Evolutionary conservation across 768 basidiomycete genomes (phyloP).

Genomic region (Leccinum ochraceum): DNA sequence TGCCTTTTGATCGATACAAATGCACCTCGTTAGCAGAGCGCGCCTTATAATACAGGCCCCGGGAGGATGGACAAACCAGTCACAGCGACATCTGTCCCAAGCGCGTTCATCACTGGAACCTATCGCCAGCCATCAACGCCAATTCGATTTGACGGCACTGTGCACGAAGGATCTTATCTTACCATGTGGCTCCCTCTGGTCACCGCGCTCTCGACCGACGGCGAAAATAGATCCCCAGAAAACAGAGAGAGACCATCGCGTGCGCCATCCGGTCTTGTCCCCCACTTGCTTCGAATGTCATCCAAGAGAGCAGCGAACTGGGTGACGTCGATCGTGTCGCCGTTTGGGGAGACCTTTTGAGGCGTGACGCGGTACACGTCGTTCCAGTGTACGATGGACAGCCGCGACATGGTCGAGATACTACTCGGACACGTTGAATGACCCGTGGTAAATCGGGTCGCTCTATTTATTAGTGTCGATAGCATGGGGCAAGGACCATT

Average conservation of each 20-base stretch:
- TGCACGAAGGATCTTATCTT: constrained; percentile 14
- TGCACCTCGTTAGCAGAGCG: constrained; percentile 9
- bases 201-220: constrained; percentile 83
- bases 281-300: constrained; percentile 61
- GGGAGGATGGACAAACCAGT: constrained; percentile 55
- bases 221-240: constrained; percentile 88
- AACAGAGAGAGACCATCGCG: constrained; percentile 80
- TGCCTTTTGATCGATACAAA: constrained; percentile 48
- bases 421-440: neutral
- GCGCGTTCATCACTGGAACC: constrained; percentile 84
- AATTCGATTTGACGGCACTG: neutral
- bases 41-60: neutral
- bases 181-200: constrained; percentile 94
- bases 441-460: neutral
- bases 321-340: constrained; percentile 79
- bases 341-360: constrained; percentile 59
- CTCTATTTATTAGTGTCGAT: constrained; percentile 3
- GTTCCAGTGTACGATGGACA: constrained; percentile 70
- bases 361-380: constrained; percentile 82
- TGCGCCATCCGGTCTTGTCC: constrained; percentile 44
- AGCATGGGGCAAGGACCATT: neutral
- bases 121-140: constrained; percentile 28
- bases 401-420: constrained; percentile 34
- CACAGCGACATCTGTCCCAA: constrained; percentile 78
- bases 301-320: constrained; percentile 80